Conservation (phyloP, 75 land plant species). For the Larix kaempferi region DNA sequence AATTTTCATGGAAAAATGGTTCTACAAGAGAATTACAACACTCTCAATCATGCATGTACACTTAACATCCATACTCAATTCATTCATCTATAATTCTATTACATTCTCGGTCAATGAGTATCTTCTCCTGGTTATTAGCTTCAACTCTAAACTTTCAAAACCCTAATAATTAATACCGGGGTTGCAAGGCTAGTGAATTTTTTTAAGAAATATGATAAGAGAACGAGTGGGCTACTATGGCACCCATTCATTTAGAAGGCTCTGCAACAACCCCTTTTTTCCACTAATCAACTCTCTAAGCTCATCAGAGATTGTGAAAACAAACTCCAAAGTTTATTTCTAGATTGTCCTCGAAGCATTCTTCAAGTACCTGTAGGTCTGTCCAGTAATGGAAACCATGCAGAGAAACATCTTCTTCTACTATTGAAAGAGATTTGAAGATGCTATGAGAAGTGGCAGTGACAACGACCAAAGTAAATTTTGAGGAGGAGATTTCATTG, state of each 20-base stretch:
- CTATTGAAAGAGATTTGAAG: neutral
- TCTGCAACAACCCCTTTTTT: constrained; percentile 86
- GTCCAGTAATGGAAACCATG: neutral
- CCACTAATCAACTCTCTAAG: constrained; percentile 75
- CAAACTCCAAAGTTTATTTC: constrained; percentile 64
- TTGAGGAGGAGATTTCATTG: too few relatives aligned
- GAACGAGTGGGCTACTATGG: constrained; percentile 62
- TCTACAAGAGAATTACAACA: constrained; percentile 79
- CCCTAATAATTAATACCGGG: neutral
- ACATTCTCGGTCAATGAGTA: neutral
- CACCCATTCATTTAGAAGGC: constrained; percentile 82
- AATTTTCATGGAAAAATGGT: constrained; percentile 97
- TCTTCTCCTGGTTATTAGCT: too few relatives aligned
- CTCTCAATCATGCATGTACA: constrained; percentile 51
- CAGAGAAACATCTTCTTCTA: constrained; percentile 1
- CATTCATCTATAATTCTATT: neutral
- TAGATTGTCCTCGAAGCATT: neutral
- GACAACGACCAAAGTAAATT: too few relatives aligned
- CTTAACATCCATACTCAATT: neutral
- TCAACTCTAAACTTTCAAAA: too few relatives aligned
- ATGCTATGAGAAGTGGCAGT: too few relatives aligned
- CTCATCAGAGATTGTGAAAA: constrained; percentile 79
- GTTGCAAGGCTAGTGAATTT: constrained; percentile 82
- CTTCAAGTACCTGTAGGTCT: neutral
- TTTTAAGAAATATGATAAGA: constrained; percentile 91